Evolutionary conservation across 73 alveolate genomes (phyloP).

Genomic region (Paramecium tetraurelia): DNA sequence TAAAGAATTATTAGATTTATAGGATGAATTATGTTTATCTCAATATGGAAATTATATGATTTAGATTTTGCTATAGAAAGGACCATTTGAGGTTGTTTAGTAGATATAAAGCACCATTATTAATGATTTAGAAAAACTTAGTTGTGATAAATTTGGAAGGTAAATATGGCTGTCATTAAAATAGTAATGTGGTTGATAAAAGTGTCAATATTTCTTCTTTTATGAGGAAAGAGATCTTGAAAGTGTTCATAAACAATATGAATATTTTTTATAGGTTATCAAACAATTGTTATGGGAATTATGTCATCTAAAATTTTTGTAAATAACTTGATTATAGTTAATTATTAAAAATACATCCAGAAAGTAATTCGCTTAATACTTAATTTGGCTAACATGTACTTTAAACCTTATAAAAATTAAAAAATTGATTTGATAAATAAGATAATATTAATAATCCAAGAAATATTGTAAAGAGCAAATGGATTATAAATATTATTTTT

Average conservation of each 20-base stretch:
- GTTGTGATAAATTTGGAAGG: slow-evolving; percentile 17
- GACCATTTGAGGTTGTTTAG: not conserved
- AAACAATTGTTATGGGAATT: not conserved
- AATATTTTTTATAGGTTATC: not conserved
- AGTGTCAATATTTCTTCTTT: not conserved
- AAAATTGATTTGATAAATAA: not conserved
- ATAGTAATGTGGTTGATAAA: not conserved
- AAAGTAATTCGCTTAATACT: not conserved
- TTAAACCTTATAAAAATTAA: not conserved
- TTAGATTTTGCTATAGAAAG: not conserved
- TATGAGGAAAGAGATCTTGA: not conserved
- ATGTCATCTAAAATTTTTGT: not conserved
- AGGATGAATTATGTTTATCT: not conserved
- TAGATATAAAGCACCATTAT: not conserved
- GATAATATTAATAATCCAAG: not conserved
- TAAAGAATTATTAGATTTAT: not conserved
- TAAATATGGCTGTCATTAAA: not conserved
- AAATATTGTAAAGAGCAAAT: not conserved
- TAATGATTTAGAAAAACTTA: not conserved
- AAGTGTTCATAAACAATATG: not conserved
- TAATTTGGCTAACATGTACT: not conserved
- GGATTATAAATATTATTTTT: not conserved
- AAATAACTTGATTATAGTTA: not conserved
- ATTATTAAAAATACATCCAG: not conserved
- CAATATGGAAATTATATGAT: not conserved